Conservation (phyloP, 163 green algal species). For the Prototheca stagnorum region DNA sequence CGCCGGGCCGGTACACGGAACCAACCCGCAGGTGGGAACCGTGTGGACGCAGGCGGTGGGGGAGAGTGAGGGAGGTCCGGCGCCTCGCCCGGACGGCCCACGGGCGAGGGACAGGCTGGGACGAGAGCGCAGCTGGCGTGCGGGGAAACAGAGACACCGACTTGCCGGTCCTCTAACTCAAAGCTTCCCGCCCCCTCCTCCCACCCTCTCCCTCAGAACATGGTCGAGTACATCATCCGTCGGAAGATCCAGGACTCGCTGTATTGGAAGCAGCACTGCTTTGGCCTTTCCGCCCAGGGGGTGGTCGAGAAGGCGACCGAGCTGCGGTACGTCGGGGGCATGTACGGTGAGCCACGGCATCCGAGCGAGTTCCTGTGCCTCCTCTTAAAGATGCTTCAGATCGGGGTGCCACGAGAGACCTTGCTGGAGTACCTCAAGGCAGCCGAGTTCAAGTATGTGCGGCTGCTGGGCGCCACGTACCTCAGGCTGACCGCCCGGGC, state of each 20-base stretch:
- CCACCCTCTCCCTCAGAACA: too few species aligned
- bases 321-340: constrained; percentile 61
- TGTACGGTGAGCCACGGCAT: constrained; percentile 69
- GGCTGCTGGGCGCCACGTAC: constrained; percentile 92
- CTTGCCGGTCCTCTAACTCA: too few species aligned
- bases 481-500: constrained; percentile 80
- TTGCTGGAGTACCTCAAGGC: constrained; percentile 98
- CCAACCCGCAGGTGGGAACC: constrained; percentile 77
- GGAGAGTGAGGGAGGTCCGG: too few species aligned
- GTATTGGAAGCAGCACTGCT: constrained; percentile 98
- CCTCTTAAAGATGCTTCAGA: constrained; percentile 93
- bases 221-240: constrained; percentile 82
- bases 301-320: constrained; percentile 88
- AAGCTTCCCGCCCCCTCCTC: too few species aligned
- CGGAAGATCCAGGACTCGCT: constrained; percentile 78
- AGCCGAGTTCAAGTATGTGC: constrained; percentile 97
- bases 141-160: too few species aligned
- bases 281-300: constrained; percentile 80
- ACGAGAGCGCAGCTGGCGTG: too few species aligned
- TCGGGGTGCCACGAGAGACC: constrained; percentile 95
- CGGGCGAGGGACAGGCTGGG: too few species aligned
- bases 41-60: too few species aligned
- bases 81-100: too few species aligned
- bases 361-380: constrained; percentile 90
- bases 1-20: constrained; percentile 61